Percentiles rank a stretch among this genome's conserved stretches.
phyloP scores from a whole-genome alignment of 257 asterid genomes.

The Capsicum pubescens region DNA sequence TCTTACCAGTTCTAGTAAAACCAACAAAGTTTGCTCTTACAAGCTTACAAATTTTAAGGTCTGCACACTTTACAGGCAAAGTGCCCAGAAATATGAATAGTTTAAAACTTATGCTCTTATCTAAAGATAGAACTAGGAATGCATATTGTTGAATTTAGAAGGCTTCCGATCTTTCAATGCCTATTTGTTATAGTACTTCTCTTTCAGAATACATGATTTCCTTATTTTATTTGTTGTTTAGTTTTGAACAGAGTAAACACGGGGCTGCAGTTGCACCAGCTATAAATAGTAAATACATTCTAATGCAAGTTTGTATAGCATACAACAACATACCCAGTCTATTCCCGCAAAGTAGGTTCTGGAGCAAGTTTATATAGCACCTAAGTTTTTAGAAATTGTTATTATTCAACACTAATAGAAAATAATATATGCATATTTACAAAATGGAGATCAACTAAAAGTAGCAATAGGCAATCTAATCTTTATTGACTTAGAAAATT shows the following conservation, averaged over 20 bases:
- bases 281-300: background rate
- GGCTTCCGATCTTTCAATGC: background rate
- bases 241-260: background rate
- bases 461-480: background rate
- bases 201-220: slow-evolving; percentile 10
- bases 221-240: background rate
- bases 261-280: background rate
- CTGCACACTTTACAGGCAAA: background rate
- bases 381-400: background rate
- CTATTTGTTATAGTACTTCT: background rate
- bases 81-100: background rate
- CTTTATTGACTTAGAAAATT: background rate
- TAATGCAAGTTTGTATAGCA: background rate
- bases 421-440: background rate
- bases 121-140: background rate
- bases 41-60: background rate
- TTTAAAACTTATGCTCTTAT: background rate
- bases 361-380: background rate
- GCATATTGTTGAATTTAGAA: slow-evolving; percentile 18
- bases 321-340: no score
- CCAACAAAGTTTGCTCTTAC: background rate
- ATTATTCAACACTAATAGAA: background rate
- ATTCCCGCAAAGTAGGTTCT: no score
- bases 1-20: background rate
- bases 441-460: background rate